Evolutionary conservation across 805 yeast species (phyloP), one percentile per base, ranked within the genome.

Genomic region (Candida peoriensis): DNA sequence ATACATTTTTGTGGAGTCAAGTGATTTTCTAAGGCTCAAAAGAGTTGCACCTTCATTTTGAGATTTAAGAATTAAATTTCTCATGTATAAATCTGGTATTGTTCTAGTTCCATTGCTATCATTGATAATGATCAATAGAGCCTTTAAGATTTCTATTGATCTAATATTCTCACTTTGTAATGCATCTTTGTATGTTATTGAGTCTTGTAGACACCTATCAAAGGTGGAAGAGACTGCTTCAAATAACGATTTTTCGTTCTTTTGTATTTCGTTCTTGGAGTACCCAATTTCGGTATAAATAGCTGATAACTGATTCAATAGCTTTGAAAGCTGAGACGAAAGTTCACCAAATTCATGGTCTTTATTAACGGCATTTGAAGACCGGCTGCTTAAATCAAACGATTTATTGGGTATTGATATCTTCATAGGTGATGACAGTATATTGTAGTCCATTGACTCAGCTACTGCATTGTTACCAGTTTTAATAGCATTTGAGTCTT

Each of bases 201-300:
- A 66, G 20, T 58, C 60, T 2, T 55, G 44, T 18, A 61, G 52
- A 37, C 61, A 73, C 39, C 63, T 60, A 15, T 63, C 55, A 20
- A 77, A 72, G 2, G 77, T 70, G 19, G 63, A 63, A 23, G 76
- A 69, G 6, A 77, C 60, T 5, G 64, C 64, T 12, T 57, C 64
- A 43, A 76, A 76, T 11, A 77, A 67, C 28, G 64, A 62, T 22
- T 66, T 55, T 43, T 74, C 76, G 43, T 74, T 76, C 24, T 55
- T 55, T 11, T 67, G 49, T 3, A 74, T 68, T 37, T 76, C 80
- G 8, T 53, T 47, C n/a, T 63, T 52, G 1, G 78, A 64, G 47
- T 71, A 75, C 1, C 84, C 84, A 26, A 77, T 76, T 38, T 65
- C 68, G 31, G 61, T 60, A 49, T 75, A 75, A 8, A 74, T 64